phyloP scores from a whole-genome alignment of 2,329 filamentous ascomycete genomes.

The Chaetothyriales sp. region DNA sequence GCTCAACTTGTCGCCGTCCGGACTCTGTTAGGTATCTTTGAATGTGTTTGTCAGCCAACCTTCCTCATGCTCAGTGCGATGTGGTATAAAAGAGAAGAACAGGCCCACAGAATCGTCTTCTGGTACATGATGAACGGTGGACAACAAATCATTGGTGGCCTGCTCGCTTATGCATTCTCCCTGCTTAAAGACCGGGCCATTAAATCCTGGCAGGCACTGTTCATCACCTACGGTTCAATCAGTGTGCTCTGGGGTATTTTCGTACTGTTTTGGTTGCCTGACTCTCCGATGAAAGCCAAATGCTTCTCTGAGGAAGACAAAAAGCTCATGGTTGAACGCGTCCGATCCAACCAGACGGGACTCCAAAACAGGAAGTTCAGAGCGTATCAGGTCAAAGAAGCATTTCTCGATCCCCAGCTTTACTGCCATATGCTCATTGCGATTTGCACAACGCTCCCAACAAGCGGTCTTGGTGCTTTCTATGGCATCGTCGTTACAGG shows the following conservation, averaged over 20 bases:
- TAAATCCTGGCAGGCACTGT: slow-evolving; percentile 55
- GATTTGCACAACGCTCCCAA: slow-evolving; percentile 50
- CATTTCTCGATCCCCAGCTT: slow-evolving; percentile 51
- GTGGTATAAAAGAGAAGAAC: slow-evolving; percentile 60
- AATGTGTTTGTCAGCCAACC: slow-evolving; percentile 43
- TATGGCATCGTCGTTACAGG: slow-evolving; percentile 48
- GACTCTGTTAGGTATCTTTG: slow-evolving; percentile 56
- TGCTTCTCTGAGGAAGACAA: slow-evolving; percentile 56
- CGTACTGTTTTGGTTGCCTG: slow-evolving; percentile 51
- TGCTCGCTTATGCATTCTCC: slow-evolving; percentile 45
- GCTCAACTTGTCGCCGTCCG: slow-evolving; percentile 46
- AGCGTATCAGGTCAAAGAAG: slow-evolving; percentile 41
- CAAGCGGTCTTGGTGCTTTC: slow-evolving; percentile 1
- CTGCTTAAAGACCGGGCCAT: slow-evolving; percentile 40
- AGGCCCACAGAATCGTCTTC: slow-evolving; percentile 52
- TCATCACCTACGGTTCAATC: slow-evolving; percentile 50
- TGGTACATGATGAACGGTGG: slow-evolving; percentile 70
- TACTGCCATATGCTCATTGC: slow-evolving; percentile 54
- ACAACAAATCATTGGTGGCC: slow-evolving; percentile 60
- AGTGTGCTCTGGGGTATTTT: slow-evolving; percentile 50
- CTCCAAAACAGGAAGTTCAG: slow-evolving; percentile 45
- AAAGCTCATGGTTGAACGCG: slow-evolving; percentile 47
- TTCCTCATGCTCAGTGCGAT: slow-evolving; percentile 36
- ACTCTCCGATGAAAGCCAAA: slow-evolving; percentile 58
- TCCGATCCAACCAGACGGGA: slow-evolving; percentile 48